A percentile compares a stretch with the other conserved stretches of the same genome.
Conservation (phyloP, 768 basidiomycete genomes). For the Chalciporus sphaerocephalus region DNA sequence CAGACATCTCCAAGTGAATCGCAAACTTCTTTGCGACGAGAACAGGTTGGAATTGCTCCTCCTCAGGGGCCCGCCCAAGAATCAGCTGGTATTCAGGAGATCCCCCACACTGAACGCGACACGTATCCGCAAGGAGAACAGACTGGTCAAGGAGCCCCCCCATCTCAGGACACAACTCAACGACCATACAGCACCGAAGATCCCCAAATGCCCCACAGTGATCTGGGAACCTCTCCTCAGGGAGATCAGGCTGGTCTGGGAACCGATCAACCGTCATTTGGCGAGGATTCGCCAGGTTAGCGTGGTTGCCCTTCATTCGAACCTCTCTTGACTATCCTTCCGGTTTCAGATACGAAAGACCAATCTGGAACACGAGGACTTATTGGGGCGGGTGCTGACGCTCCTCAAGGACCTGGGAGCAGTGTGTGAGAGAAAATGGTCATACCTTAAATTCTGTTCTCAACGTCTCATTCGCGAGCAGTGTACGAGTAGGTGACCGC, state of each 20-base stretch:
- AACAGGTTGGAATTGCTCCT: too few species aligned
- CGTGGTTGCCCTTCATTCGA: background rate
- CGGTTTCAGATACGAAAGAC: background rate
- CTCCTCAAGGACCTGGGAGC: constrained; percentile 5
- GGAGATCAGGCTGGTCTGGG: background rate
- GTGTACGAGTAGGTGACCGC: too few species aligned
- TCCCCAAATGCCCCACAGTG: background rate
- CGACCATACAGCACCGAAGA: background rate
- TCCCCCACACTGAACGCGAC: too few species aligned
- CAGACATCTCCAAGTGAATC: too few species aligned
- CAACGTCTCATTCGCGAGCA: too few species aligned
- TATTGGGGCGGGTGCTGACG: constrained; percentile 1
- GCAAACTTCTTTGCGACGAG: too few species aligned
- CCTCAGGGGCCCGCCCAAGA: too few species aligned
- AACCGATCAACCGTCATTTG: background rate
- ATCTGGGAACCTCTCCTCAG: background rate
- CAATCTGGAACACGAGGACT: background rate
- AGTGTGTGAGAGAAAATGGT: background rate
- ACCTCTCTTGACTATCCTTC: background rate
- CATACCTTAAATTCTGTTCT: too few species aligned
- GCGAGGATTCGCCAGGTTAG: constrained; percentile 6
- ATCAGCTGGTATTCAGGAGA: too few species aligned
- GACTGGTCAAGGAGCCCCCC: too few species aligned
- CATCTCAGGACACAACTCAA: background rate
- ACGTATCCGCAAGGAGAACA: too few species aligned